These are phyloP conservation scores for Populus hybrid DNA, from an alignment of 441 rosid genomes.

Conservation along the genomic window DNA sequence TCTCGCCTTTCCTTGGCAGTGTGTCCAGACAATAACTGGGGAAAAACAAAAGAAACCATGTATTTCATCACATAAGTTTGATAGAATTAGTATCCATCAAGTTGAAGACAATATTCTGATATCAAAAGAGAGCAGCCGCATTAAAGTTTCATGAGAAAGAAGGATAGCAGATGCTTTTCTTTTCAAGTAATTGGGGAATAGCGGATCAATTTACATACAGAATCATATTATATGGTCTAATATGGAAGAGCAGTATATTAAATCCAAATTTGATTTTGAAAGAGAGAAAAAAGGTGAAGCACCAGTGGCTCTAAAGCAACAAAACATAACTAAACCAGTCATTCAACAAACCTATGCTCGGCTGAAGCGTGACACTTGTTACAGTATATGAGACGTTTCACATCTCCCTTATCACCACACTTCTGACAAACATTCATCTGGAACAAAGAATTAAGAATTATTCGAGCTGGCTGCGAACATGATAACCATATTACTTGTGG, in stretches of 20 bases:
- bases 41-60: neutral
- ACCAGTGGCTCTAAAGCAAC: neutral
- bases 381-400: slow-evolving; percentile 9
- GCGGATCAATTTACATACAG: neutral
- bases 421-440: slow-evolving; percentile 18
- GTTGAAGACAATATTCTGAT: neutral
- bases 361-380: slow-evolving; percentile 5
- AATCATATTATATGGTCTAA: neutral
- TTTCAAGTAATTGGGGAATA: neutral
- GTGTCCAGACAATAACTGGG: slow-evolving; percentile 14
- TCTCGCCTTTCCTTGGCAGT: neutral
- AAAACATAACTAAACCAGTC: neutral
- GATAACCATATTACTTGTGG: neutral
- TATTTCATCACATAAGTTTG: neutral
- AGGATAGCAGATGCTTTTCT: neutral
- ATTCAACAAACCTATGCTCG: slow-evolving; percentile 14
- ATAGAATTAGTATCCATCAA: neutral
- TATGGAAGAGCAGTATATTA: neutral
- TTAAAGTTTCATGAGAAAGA: neutral
- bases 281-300: neutral
- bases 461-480: neutral
- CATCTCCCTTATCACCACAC: slow-evolving; percentile 16
- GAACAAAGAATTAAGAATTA: neutral
- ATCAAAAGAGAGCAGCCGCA: neutral
- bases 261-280: neutral